Evolutionary conservation across 2,329 filamentous ascomycete genomes (phyloP).

Genomic region (Pseudovirgaria hyperparasitica): DNA sequence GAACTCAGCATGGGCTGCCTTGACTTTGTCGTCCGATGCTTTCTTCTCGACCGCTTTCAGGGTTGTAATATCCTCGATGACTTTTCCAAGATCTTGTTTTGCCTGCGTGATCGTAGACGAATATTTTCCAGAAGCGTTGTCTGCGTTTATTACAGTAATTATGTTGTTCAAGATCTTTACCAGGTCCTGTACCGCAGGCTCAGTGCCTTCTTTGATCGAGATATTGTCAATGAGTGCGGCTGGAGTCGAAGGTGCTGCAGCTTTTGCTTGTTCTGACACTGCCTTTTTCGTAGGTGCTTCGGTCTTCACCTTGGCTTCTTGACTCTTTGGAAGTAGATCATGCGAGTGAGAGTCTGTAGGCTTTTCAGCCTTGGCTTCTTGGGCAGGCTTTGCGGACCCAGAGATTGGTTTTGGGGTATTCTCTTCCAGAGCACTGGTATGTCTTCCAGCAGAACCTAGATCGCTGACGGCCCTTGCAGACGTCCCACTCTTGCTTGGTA

Average conservation of each 20-base stretch:
- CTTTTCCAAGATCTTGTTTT: constrained; percentile 66
- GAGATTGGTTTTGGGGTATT: constrained; percentile 17
- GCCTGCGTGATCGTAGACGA: constrained; percentile 68
- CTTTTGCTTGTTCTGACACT: constrained; percentile 8
- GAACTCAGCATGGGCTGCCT: constrained; percentile 61
- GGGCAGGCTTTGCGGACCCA: constrained; percentile 14
- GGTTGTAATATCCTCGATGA: constrained; percentile 64
- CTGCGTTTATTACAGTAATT: constrained; percentile 83
- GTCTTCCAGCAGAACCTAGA: constrained; percentile 36
- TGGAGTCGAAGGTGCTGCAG: constrained; percentile 13
- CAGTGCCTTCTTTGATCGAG: constrained; percentile 59
- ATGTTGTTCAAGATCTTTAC: constrained; percentile 94
- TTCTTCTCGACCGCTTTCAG: constrained; percentile 59
- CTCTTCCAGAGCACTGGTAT: constrained; percentile 46
- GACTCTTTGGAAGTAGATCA: constrained; percentile 10
- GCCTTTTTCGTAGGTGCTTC: constrained; percentile 7
- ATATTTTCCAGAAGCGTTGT: constrained; percentile 66
- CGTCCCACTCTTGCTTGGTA: constrained; percentile 74
- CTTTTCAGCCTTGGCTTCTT: constrained; percentile 20
- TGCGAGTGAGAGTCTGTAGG: constrained; percentile 12
- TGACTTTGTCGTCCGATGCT: constrained; percentile 63
- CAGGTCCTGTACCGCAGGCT: constrained; percentile 83
- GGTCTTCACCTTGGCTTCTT: constrained; percentile 13
- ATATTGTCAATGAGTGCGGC: constrained; percentile 62
- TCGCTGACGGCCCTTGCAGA: constrained; percentile 55